Conservation (phyloP, 495 filamentous ascomycete species). For the Podospora pseudopauciseta region DNA sequence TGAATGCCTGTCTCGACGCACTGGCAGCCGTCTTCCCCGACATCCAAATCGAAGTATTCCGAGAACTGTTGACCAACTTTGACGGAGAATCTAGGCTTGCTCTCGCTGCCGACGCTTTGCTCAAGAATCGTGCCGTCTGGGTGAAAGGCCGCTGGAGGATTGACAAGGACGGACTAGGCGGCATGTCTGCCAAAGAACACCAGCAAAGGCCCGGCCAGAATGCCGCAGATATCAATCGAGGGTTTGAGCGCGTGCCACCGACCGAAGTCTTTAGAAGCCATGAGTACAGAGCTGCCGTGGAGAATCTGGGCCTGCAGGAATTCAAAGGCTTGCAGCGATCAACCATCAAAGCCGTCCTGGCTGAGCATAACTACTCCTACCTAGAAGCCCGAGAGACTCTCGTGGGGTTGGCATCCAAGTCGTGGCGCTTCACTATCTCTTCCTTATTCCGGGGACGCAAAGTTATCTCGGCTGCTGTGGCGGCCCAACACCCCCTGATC, state of each 20-base stretch:
- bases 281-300: conserved; percentile 70
- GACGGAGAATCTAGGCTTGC: conserved; percentile 78
- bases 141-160: conserved; percentile 71
- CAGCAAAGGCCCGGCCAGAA: not conserved
- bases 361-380: conserved; percentile 88
- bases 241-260: conserved; percentile 47
- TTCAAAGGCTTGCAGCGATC: conserved; percentile 78
- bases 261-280: conserved; percentile 72
- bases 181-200: not conserved
- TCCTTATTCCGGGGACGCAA: conserved; percentile 68
- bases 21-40: conserved; percentile 81
- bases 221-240: conserved; percentile 16
- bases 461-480: conserved; percentile 53
- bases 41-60: conserved; percentile 84
- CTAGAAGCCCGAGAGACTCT: conserved; percentile 70
- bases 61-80: conserved; percentile 79
- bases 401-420: conserved; percentile 68
- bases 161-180: conserved; percentile 24
- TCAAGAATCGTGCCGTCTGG: conserved; percentile 72
- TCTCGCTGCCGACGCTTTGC: conserved; percentile 77
- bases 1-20: conserved; percentile 70
- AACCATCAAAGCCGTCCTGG: conserved; percentile 81
- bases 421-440: conserved; percentile 81
- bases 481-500: conserved; percentile 56
- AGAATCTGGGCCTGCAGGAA: conserved; percentile 61